Base-by-base conservation (phyloP, 179 eudicot species). In the Amaranthus tricolor region DNA sequence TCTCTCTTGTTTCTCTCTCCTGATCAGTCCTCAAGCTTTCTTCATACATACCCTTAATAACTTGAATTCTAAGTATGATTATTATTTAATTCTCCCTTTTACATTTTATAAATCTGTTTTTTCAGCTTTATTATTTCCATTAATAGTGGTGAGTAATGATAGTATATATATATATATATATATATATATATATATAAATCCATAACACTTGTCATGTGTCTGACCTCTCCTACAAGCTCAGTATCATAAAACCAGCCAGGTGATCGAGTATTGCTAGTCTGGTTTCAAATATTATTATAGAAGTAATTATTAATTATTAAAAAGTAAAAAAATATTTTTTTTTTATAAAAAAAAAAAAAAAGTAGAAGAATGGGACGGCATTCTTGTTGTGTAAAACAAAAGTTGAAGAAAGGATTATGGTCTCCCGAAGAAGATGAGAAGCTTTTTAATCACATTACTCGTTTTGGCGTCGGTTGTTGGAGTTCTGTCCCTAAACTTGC, bases 401-500 rank as follows among this genome's bases (percentile, higher is more conserved):
- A 88, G 89, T 79, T 90, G 19, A 88, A 87, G 78, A 92, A 92
- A 85, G 95, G 97, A 7, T 76, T 82, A 67, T 82, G 85, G 85
- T 82, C 85, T 53, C 85, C 85, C 53, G 85, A 82, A 78, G 85
- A 82, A 82, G 85, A 82, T 75, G 84, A 82, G 82, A 82, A 82
- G 74, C 85, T 82, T 54, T 82, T 70, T 81, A 92, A 87, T 80
- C 82, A 92, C 84, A 88, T 92, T 53, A 84, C 93, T 40, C 83
- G 86, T 45, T 87, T 82, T 59, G 97, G 97, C 13, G 88, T 92
- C 74, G 97, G 95, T n/a, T 90, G 95, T 85, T 92, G 97, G 97
- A 92, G 97, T 74, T 81, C 97, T 52, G 90, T 92, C 31, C 97
- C 97, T 72, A 88, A 90, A 79, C 81, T 87, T 62, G 87, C 95